Percentiles rank a stretch among this genome's conserved stretches.
Conservation (phyloP, 768 basidiomycete species). For the Boletus sp. region DNA sequence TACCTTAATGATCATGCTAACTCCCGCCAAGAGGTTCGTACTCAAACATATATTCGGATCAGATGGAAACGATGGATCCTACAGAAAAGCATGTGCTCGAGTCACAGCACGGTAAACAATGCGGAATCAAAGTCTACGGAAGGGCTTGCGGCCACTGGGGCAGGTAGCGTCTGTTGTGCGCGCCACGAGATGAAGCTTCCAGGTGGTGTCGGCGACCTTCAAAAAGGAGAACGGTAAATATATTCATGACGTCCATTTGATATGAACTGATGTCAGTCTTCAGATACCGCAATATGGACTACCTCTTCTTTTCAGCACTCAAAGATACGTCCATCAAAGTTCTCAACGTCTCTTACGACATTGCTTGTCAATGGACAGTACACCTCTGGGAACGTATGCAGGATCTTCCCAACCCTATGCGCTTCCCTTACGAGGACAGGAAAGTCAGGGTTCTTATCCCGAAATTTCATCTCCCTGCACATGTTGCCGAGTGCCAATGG, state of each 20-base stretch:
- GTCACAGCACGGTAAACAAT: constrained; percentile 6
- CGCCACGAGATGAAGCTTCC: constrained; percentile 13
- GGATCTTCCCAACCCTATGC: background rate
- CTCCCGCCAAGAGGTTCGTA: background rate
- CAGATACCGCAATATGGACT: background rate
- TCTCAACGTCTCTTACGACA: background rate
- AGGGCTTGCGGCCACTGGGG: constrained; percentile 9
- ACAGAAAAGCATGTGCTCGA: constrained; percentile 21
- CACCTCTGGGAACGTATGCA: background rate
- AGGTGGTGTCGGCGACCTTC: constrained; percentile 13
- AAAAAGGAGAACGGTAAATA: constrained; percentile 16
- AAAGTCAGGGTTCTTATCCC: constrained; percentile 26
- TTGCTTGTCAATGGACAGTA: background rate
- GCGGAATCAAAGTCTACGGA: background rate
- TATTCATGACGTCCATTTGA: background rate
- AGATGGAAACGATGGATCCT: too few relatives aligned
- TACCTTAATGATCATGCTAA: background rate
- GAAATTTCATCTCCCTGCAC: constrained; percentile 38
- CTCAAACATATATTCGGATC: too few relatives aligned
- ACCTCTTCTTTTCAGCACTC: background rate
- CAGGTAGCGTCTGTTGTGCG: constrained; percentile 12
- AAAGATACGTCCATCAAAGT: background rate
- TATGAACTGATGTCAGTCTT: too few relatives aligned
- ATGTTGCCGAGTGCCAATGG: constrained; percentile 29
- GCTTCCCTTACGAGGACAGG: background rate